Percentiles rank a stretch among this genome's conserved stretches.
Evolutionary conservation across 2,329 filamentous ascomycete genomes (phyloP).

Genomic region (Periconia digitata): DNA sequence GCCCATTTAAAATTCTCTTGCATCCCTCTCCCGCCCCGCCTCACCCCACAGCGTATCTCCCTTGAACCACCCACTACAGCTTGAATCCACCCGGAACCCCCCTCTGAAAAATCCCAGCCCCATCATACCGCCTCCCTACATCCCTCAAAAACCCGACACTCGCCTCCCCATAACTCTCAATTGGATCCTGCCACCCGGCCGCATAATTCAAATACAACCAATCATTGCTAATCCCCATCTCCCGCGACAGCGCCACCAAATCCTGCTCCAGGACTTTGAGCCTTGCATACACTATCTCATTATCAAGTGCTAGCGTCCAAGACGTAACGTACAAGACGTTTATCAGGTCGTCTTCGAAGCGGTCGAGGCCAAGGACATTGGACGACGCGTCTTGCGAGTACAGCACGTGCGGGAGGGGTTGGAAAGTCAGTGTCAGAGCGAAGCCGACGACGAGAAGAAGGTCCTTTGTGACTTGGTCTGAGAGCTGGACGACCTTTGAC

Average conservation of each 20-base stretch:
- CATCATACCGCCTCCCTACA: slow-evolving; percentile 41
- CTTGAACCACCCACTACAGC: too few species aligned
- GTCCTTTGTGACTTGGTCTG: slow-evolving; percentile 11
- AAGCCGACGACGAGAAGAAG: slow-evolving; percentile 16
- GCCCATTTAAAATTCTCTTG: too few species aligned
- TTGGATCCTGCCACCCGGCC: slow-evolving; percentile 38
- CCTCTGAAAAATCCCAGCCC: slow-evolving; percentile 37
- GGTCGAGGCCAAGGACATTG: slow-evolving; percentile 23
- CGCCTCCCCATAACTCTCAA: slow-evolving; percentile 31
- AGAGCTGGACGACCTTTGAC: slow-evolving; percentile 13
- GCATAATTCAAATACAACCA: slow-evolving; percentile 42
- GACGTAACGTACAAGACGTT: slow-evolving; percentile 17
- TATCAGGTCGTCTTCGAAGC: slow-evolving; percentile 22
- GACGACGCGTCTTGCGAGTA: slow-evolving; percentile 17
- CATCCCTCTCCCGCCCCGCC: too few species aligned
- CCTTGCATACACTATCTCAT: slow-evolving; percentile 12
- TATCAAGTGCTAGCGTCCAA: slow-evolving; percentile 18
- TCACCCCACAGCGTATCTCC: too few species aligned
- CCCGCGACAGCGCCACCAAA: slow-evolving; percentile 11
- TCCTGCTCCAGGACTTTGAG: slow-evolving; percentile 15
- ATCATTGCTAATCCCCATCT: slow-evolving; percentile 17
- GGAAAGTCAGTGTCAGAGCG: slow-evolving; percentile 18
- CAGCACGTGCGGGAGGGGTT: slow-evolving; percentile 18
- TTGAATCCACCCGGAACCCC: slow-evolving; percentile 41
- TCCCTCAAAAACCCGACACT: slow-evolving; percentile 29